phyloP scores from a whole-genome alignment of 2,329 filamentous ascomycete genomes.

The Arthrobotrys sphaeroides region DNA sequence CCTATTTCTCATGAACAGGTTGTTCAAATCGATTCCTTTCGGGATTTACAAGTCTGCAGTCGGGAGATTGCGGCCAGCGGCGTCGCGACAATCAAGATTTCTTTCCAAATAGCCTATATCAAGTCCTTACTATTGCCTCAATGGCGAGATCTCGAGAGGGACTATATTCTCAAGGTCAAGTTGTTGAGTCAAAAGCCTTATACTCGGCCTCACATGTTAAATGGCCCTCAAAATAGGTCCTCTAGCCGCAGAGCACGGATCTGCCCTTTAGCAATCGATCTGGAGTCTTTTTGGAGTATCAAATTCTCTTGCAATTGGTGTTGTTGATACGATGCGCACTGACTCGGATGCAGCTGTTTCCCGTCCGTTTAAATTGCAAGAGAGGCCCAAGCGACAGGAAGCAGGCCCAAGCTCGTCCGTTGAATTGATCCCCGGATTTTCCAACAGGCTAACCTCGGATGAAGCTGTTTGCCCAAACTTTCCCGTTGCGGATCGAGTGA shows the following conservation, averaged over 20 bases:
- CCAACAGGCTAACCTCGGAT: slow-evolving; percentile 21
- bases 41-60: slow-evolving; percentile 6
- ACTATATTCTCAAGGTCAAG: not conserved
- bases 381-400: slow-evolving; percentile 13
- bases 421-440: slow-evolving; percentile 17
- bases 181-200: not conserved
- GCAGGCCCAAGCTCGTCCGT: not conserved
- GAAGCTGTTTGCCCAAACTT: slow-evolving; percentile 12
- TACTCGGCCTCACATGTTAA: slow-evolving; percentile 39
- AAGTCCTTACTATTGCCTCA: slow-evolving; percentile 10
- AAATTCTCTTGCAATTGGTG: not conserved
- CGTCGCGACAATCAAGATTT: not conserved
- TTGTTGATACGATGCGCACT: not conserved
- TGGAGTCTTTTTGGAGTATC: not conserved
- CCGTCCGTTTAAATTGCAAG: slow-evolving; percentile 30
- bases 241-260: not conserved
- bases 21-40: not conserved
- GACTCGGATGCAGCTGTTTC: slow-evolving; percentile 1
- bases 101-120: slow-evolving; percentile 30
- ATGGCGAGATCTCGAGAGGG: not conserved
- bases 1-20: not conserved
- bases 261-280: not conserved
- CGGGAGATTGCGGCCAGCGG: slow-evolving; percentile 23
- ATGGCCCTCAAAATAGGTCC: not conserved
- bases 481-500: not conserved